Percentiles rank a stretch among this genome's conserved stretches.
Evolutionary conservation across 1,139 yeast genomes (phyloP).

Genomic region (Sugiyamaella sp.): DNA sequence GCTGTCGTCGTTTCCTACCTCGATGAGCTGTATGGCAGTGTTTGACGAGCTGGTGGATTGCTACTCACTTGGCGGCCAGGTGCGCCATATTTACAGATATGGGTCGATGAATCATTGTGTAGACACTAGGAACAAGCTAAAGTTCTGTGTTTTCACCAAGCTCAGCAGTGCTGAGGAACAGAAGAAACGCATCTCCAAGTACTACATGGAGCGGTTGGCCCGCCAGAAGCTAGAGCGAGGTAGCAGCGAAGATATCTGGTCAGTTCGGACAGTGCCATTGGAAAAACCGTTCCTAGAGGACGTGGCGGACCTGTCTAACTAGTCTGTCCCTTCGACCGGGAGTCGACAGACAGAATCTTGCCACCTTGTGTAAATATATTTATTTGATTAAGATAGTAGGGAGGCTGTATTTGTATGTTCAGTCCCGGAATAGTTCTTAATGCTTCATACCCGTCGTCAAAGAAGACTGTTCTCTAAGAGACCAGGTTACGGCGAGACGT

Average conservation of each 20-base stretch:
- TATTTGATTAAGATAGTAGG: no score
- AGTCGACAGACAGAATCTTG: no score
- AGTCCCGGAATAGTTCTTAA: no score
- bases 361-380: no score
- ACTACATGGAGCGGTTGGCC: conserved; percentile 64
- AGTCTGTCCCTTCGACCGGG: no score
- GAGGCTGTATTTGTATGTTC: no score
- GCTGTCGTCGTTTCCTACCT: conserved; percentile 39
- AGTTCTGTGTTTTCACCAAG: conserved; percentile 73
- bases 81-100: conserved; percentile 76
- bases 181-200: conserved; percentile 60
- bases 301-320: not conserved
- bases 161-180: conserved; percentile 53
- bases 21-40: conserved; percentile 74
- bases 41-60: conserved; percentile 85
- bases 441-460: no score
- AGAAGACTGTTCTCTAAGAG: no score
- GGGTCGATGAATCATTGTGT: conserved; percentile 76
- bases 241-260: conserved; percentile 80
- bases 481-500: no score
- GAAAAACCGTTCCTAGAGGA: conserved; percentile 42
- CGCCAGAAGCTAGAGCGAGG: conserved; percentile 63
- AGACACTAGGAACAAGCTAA: conserved; percentile 70
- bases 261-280: conserved; percentile 48
- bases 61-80: conserved; percentile 87